A percentile compares a stretch with the other conserved stretches of the same genome.
Evolutionary conservation across 345 rosid genomes (phyloP).

Genomic region (Eucalyptus polyanthemos): DNA sequence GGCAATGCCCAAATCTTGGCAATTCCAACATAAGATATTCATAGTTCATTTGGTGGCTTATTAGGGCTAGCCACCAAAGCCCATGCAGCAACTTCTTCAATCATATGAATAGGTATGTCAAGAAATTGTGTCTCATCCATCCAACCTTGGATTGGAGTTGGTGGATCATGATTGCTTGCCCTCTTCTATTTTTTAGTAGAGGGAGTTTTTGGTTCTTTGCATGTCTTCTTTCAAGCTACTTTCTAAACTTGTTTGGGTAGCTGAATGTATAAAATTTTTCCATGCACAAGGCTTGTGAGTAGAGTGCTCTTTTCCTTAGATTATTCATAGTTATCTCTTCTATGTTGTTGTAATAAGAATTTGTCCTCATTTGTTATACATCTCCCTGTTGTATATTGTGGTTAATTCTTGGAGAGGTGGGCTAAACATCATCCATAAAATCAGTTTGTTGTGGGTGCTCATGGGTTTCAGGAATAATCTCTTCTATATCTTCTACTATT

Average conservation of each 20-base stretch:
- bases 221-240: not conserved
- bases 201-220: not conserved
- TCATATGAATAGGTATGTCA: not conserved
- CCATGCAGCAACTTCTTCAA: rapidly evolving
- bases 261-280: too few relatives aligned
- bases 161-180: not conserved
- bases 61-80: not conserved
- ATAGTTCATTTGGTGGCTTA: not conserved
- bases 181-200: not conserved
- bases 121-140: not conserved
- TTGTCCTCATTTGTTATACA: not conserved
- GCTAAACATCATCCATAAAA: not conserved
- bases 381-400: not conserved
- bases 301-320: not conserved
- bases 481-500: too few relatives aligned
- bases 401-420: not conserved
- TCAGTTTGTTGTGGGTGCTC: not conserved
- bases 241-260: not conserved
- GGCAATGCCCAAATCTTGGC: not conserved
- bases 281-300: not conserved
- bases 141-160: not conserved
- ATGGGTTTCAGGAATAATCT: not conserved
- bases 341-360: not conserved
- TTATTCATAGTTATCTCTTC: not conserved
- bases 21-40: not conserved